Conservation (phyloP, 495 filamentous ascomycete species). For the Aspergillus steynii region DNA sequence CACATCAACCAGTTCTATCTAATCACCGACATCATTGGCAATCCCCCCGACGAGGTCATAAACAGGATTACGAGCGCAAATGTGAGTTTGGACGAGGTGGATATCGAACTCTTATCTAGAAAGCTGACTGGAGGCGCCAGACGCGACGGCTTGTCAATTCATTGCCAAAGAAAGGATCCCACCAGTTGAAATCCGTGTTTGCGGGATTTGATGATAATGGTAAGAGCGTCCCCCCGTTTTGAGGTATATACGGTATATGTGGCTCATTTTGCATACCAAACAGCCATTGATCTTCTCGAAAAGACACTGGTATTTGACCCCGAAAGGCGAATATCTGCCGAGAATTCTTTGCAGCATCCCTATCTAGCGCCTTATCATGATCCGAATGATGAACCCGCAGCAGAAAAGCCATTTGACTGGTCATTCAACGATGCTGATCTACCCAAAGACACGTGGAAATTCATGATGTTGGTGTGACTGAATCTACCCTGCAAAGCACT, state of each 20-base stretch:
- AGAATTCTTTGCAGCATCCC: conserved; percentile 79
- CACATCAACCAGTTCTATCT: conserved; percentile 99
- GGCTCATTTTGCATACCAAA: conserved; percentile 11
- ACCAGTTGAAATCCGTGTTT: conserved; percentile 85
- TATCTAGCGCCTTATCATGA: conserved; percentile 97
- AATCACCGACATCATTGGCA: conserved; percentile 95
- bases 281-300: conserved; percentile 91
- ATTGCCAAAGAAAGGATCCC: conserved; percentile 83
- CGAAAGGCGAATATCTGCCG: conserved; percentile 81
- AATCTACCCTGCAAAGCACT: background rate
- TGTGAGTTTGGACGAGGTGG: conserved; percentile 49
- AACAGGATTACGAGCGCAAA: conserved; percentile 97
- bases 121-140: conserved; percentile 42
- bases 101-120: background rate
- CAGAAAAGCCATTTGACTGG: conserved; percentile 98
- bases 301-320: conserved; percentile 98
- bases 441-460: conserved; percentile 97
- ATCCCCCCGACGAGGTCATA: conserved; percentile 95
- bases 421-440: conserved; percentile 97
- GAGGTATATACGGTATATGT: background rate
- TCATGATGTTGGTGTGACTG: conserved; percentile 80
- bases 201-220: conserved; percentile 85
- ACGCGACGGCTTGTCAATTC: conserved; percentile 95
- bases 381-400: conserved; percentile 90
- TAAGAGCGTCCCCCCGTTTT: conserved; percentile 38